Base-by-base conservation (phyloP, 352 stramenopile genomes). In the Phytophthora pistaciae region DNA sequence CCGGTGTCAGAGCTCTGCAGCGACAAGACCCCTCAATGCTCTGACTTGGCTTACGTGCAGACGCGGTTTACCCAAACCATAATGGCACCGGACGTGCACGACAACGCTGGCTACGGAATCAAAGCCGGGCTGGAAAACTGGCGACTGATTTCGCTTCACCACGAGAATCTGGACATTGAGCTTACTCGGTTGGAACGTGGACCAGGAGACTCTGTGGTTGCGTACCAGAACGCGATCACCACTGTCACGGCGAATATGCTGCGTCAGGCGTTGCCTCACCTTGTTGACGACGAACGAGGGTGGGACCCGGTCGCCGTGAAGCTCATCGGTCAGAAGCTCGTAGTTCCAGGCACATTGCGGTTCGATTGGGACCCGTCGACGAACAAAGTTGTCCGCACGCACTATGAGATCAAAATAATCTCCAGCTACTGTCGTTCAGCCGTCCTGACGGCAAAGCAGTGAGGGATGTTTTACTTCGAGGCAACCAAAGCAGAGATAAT, bases 341-440 rank as follows among this genome's bases (percentile, higher is more conserved):
- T 59, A 3, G 29, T 59, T 14, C 53, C 25, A 14, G 53, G 53
- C 16, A 25, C 20, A 5, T 16, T 42, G 29, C 20, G 33, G 5
- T 46, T 46, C n/a, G 53, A 46, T 13, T 59, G 53, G 53, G 53
- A 59, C 21, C n/a, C 27, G 8, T 49, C 42, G 42, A 49, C 42
- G 42, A 18, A 46, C 11, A 59, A 59, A 14, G 25, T 25, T 18
- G 53, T 59, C 53, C 10, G 25, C 33, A 42, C 33, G 6, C 29
- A 59, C 16, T 59, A 46, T 31, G 33, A 59, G 3, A 23, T 31
- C 25, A 29, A 29, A 29, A 29, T 29, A 29, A 29, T 29, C 25
- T 29, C 3, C n/a, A n/a, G n/a, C n/a, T n/a, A n/a, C n/a, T n/a
- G n/a, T n/a, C 25, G 1, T 29, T 29, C 25, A 29, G 25, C 25